These are phyloP conservation scores for Epicoccum nigrum DNA, from an alignment of 2,329 filamentous ascomycete species.

Conservation along the genomic window DNA sequence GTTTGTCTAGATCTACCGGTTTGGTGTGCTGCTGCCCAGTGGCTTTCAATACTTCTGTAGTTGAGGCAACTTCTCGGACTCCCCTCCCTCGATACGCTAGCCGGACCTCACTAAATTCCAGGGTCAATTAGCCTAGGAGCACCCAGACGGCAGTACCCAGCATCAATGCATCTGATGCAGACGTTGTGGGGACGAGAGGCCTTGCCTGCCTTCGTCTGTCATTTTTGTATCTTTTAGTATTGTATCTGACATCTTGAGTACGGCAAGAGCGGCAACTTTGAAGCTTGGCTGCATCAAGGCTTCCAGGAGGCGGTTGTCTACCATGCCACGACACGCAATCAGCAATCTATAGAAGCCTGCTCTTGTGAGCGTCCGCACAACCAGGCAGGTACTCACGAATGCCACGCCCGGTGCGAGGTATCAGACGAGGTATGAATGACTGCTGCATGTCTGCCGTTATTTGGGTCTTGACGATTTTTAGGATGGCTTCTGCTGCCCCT, in stretches of 20 bases:
- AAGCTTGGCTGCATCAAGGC: conserved; percentile 26
- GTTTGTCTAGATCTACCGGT: neutral
- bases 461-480: conserved; percentile 6
- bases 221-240: neutral
- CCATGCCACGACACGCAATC: conserved; percentile 5
- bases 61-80: neutral
- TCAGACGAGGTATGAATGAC: conserved; percentile 28
- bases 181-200: neutral
- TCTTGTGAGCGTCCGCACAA: neutral
- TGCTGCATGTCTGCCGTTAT: neutral
- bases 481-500: conserved; percentile 41
- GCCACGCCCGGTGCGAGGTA: conserved; percentile 31
- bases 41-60: neutral
- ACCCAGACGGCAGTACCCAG: neutral
- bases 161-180: neutral
- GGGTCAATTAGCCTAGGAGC: neutral
- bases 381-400: conserved; percentile 26
- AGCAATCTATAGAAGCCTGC: neutral
- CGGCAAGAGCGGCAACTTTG: conserved; percentile 24
- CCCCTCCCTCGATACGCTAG: conserved; percentile 1
- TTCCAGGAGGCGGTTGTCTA: conserved; percentile 19
- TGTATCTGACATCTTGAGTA: neutral
- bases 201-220: neutral
- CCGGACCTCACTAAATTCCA: neutral
- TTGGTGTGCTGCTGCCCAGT: too few relatives aligned